Percentiles rank a stretch among this genome's conserved stretches.
Evolutionary conservation across 2,329 filamentous ascomycete genomes (phyloP).

Genomic region (Fusarium paranaense): DNA sequence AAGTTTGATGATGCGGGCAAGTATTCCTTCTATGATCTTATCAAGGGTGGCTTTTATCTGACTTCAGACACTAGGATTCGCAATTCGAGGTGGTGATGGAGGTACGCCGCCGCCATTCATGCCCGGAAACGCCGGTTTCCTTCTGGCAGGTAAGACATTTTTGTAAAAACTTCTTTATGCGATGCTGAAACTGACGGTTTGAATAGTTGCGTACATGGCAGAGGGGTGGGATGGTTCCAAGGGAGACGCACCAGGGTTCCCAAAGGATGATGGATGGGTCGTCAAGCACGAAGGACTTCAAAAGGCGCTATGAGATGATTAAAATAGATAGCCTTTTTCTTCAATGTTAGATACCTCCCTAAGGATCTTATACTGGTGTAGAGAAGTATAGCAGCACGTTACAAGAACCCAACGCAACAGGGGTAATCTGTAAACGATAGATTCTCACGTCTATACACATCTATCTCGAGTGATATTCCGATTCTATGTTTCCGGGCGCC

Average conservation of each 20-base stretch:
- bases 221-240: slow-evolving; percentile 42
- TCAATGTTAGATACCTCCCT: too few relatives aligned
- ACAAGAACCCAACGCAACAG: neutral
- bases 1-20: slow-evolving; percentile 54
- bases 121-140: slow-evolving; percentile 52
- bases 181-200: neutral
- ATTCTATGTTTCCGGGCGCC: neutral
- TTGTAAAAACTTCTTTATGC: rapidly evolving
- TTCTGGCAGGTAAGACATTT: slow-evolving; percentile 43
- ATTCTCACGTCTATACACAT: neutral
- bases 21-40: rapidly evolving
- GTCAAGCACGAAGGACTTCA: slow-evolving; percentile 51
- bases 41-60: neutral
- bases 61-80: slow-evolving; percentile 36
- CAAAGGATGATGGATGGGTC: slow-evolving; percentile 48
- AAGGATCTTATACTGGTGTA: neutral
- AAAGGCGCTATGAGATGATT: slow-evolving; percentile 45
- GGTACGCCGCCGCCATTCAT: slow-evolving; percentile 49
- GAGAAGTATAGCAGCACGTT: too few relatives aligned
- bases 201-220: slow-evolving; percentile 52
- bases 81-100: slow-evolving; percentile 46
- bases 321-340: neutral
- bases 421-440: neutral
- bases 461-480: neutral
- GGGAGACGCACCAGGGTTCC: slow-evolving; percentile 51